phyloP scores from a whole-genome alignment of 495 filamentous ascomycete genomes.

The Xylaria venustula region DNA sequence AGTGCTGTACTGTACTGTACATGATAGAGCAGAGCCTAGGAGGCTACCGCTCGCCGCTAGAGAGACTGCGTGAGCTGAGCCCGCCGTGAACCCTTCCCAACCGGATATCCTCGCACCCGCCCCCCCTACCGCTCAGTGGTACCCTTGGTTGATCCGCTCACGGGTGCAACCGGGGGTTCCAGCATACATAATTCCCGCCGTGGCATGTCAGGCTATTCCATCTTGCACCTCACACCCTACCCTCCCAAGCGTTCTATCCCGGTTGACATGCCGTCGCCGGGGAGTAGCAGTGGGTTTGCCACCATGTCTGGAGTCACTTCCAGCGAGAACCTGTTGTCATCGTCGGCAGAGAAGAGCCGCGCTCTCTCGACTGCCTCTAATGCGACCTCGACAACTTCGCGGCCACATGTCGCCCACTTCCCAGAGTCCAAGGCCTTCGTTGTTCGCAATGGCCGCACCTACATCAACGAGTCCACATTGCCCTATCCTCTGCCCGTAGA shows the following conservation, averaged over 20 bases:
- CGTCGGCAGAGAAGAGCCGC: constrained; percentile 27
- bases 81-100: too few relatives aligned
- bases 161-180: neutral
- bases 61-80: neutral
- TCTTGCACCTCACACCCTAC: neutral
- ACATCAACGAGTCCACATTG: constrained; percentile 71
- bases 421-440: constrained; percentile 60
- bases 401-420: constrained; percentile 12
- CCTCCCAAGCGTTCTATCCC: neutral
- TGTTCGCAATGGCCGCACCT: constrained; percentile 73
- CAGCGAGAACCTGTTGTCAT: constrained; percentile 21
- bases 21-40: constrained; percentile 6
- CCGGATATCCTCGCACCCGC: neutral
- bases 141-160: neutral
- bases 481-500: constrained; percentile 87
- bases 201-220: neutral
- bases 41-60: too few relatives aligned
- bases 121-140: neutral
- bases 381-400: constrained; percentile 20
- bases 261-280: constrained; percentile 1
- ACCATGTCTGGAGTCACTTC: constrained; percentile 20
- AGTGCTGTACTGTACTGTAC: too few relatives aligned
- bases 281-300: neutral
- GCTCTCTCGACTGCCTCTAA: constrained; percentile 20
- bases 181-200: neutral